phyloP scores from a whole-genome alignment of 176 grass and related monocot genomes.

The Microstegium vimineum region DNA sequence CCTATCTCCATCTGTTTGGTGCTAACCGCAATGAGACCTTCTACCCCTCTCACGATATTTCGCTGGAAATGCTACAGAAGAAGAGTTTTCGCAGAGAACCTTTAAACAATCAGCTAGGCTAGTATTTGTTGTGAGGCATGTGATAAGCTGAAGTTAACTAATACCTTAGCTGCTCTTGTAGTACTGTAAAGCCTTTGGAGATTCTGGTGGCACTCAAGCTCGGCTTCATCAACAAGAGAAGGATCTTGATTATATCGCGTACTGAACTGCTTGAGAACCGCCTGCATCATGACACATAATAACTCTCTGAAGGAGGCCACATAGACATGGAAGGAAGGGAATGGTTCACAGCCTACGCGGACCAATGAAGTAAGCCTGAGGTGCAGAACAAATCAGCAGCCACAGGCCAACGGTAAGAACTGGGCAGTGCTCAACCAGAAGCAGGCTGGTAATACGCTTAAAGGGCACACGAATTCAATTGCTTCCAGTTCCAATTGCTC shows the following conservation, averaged over 20 bases:
- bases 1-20: slow-evolving; percentile 97
- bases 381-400: background rate
- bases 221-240: slow-evolving; percentile 84
- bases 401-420: background rate
- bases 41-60: slow-evolving; percentile 67
- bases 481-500: background rate
- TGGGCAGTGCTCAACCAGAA: background rate
- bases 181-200: slow-evolving; percentile 71
- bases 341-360: background rate
- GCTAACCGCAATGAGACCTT: slow-evolving; percentile 80
- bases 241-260: slow-evolving; percentile 54
- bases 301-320: slow-evolving; percentile 11
- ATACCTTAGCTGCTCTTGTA: slow-evolving; percentile 90
- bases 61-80: slow-evolving; percentile 78
- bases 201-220: slow-evolving; percentile 93
- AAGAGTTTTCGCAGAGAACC: slow-evolving; percentile 10
- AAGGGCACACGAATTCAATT: slow-evolving; percentile 7
- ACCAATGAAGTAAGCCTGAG: slow-evolving; percentile 21
- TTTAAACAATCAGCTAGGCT: slow-evolving; percentile 4
- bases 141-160: slow-evolving; percentile 6
- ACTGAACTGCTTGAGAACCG: slow-evolving; percentile 82
- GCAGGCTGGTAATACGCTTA: background rate
- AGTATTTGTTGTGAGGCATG: background rate
- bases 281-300: slow-evolving; percentile 41
- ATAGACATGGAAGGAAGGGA: background rate